phyloP scores from a whole-genome alignment of 2,329 filamentous ascomycete genomes.

The Colletotrichum brevisporum region DNA sequence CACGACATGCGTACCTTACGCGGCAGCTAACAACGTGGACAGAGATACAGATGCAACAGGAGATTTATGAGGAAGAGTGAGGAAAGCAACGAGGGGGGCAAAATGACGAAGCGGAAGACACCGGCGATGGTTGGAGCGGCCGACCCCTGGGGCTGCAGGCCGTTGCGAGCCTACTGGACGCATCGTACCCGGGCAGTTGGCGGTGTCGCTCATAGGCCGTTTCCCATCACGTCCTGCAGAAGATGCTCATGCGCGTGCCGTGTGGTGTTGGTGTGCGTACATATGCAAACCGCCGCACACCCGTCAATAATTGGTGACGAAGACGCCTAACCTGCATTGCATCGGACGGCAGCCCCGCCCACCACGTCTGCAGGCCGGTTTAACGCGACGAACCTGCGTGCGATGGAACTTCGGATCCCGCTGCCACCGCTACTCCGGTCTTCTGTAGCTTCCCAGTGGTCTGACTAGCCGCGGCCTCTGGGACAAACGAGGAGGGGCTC shows the following conservation, averaged over 20 bases:
- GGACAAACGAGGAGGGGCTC: conserved; percentile 13
- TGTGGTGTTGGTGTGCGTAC: not conserved
- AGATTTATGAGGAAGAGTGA: conserved; percentile 60
- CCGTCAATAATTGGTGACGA: conserved; percentile 41
- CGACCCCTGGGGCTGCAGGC: conserved; percentile 25
- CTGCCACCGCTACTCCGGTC: conserved; percentile 29
- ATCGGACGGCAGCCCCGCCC: conserved; percentile 31
- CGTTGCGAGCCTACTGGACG: conserved; percentile 25
- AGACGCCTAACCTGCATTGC: conserved; percentile 39
- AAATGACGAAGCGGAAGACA: conserved; percentile 1
- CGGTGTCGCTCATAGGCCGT: conserved; percentile 37
- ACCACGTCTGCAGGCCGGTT: conserved; percentile 21
- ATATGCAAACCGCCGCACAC: conserved; percentile 34
- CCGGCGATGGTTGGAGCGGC: conserved; percentile 25
- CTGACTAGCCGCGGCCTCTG: conserved; percentile 34
- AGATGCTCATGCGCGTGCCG: conserved; percentile 25
- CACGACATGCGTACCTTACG: conserved; percentile 6
- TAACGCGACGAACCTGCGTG: conserved; percentile 27
- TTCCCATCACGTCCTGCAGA: conserved; percentile 35
- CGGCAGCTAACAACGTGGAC: conserved; percentile 39
- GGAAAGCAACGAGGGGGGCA: not conserved
- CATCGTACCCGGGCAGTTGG: conserved; percentile 40
- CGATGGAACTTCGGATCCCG: conserved; percentile 28
- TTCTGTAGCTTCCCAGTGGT: conserved; percentile 31
- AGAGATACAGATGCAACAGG: conserved; percentile 67